Evolutionary conservation across 768 basidiomycete species (phyloP).

Genomic region (Suillus variegatus): DNA sequence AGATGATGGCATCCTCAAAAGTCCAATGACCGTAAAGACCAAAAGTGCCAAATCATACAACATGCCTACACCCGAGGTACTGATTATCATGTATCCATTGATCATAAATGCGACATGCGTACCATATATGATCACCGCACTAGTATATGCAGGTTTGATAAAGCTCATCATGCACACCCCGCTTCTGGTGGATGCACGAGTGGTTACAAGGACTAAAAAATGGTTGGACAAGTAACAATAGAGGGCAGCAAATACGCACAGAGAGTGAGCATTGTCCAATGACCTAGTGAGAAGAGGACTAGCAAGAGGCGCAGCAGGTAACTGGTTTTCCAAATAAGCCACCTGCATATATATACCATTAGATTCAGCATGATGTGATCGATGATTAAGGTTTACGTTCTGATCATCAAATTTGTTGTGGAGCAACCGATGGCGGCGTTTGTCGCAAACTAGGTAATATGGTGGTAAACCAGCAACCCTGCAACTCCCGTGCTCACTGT

Average conservation of each 20-base stretch:
- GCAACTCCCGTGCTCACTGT: neutral
- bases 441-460: neutral
- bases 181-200: neutral
- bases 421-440: constrained; percentile 2
- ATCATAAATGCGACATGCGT: neutral
- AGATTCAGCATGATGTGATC: neutral
- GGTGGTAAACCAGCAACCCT: neutral
- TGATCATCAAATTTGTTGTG: constrained; percentile 1
- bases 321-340: neutral
- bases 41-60: neutral
- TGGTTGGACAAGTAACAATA: neutral
- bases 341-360: neutral
- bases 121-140: neutral
- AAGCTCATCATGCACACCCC: neutral
- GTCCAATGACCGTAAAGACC: neutral
- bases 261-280: neutral
- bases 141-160: neutral
- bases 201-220: neutral
- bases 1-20: neutral
- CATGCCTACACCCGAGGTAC: neutral
- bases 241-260: neutral
- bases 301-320: neutral
- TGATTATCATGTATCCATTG: neutral
- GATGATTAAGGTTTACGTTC: neutral
- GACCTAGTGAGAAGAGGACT: neutral